Conservation (phyloP, 2,329 filamentous ascomycete species). For the Epichloe sibirici region DNA sequence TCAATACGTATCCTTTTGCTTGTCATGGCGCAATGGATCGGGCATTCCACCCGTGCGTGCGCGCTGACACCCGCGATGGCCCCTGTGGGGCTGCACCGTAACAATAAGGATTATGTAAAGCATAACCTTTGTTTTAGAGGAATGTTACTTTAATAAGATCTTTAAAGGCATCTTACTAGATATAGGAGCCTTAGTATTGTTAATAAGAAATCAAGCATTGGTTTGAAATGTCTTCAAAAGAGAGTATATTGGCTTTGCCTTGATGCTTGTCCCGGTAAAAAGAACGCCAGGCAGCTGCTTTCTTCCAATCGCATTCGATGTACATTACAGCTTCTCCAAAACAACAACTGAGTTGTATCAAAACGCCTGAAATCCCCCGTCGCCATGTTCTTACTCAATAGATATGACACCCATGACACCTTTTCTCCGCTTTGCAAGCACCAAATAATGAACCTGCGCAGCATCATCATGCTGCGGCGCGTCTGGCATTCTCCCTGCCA, state of each 20-base stretch:
- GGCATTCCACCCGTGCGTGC: no score
- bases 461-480: conserved; percentile 20
- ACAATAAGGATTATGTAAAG: no score
- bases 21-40: no score
- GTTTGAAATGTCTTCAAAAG: not conserved
- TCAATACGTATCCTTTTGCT: no score
- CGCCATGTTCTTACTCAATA: not conserved
- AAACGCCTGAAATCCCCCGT: not conserved
- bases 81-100: no score
- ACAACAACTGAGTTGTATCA: not conserved
- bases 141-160: no score
- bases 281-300: not conserved
- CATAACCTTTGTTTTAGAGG: no score
- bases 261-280: not conserved
- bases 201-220: not conserved
- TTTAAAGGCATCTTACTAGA: no score
- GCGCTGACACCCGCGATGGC: no score
- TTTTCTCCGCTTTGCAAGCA: not conserved
- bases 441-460: not conserved
- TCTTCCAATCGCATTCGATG: not conserved
- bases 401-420: not conserved
- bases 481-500: conserved; percentile 27
- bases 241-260: not conserved
- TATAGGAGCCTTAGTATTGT: no score
- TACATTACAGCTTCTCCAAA: not conserved